A percentile compares a stretch with the other conserved stretches of the same genome.
These are phyloP conservation scores for Ampelomyces quisqualis DNA, from an alignment of 2,329 filamentous ascomycete genomes.

Conservation along the genomic window DNA sequence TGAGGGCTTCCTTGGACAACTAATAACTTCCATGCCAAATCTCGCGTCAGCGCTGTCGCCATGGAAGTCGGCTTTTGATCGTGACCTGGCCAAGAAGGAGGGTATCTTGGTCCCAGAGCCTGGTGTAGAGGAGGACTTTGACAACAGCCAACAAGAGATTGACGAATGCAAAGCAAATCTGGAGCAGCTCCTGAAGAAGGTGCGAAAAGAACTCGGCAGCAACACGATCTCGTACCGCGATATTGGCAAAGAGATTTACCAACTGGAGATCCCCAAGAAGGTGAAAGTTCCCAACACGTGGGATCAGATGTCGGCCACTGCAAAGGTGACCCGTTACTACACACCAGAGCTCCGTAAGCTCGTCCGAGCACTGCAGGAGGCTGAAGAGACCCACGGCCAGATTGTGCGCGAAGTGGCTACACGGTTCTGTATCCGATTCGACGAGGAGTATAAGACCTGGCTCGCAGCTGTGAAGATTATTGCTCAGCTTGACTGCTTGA, in stretches of 20 bases:
- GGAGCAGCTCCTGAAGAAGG: slow-evolving; percentile 67
- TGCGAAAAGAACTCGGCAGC: slow-evolving; percentile 72
- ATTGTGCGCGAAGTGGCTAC: slow-evolving; percentile 82
- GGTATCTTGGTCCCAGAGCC: slow-evolving; percentile 81
- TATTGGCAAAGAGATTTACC: slow-evolving; percentile 95
- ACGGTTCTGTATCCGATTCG: slow-evolving; percentile 84
- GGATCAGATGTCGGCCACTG: slow-evolving; percentile 95
- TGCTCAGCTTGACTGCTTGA: slow-evolving; percentile 89
- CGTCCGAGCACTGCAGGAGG: slow-evolving; percentile 86
- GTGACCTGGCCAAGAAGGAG: slow-evolving; percentile 71
- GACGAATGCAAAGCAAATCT: slow-evolving; percentile 74
- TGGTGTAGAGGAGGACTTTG: slow-evolving; percentile 90
- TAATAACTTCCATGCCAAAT: slow-evolving; percentile 84
- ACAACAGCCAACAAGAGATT: slow-evolving; percentile 75
- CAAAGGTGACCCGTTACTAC: slow-evolving; percentile 90
- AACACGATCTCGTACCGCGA: slow-evolving; percentile 62
- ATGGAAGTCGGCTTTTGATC: slow-evolving; percentile 92
- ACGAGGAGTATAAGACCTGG: slow-evolving; percentile 82
- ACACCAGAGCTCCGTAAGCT: slow-evolving; percentile 78
- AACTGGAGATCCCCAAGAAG: slow-evolving; percentile 85
- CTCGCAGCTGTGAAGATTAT: slow-evolving; percentile 85
- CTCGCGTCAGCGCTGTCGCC: slow-evolving; percentile 71
- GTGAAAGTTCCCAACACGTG: slow-evolving; percentile 84
- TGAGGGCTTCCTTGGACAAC: slow-evolving; percentile 78
- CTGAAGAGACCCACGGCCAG: slow-evolving; percentile 89